Base-by-base conservation (phyloP, 306 rosid genomes). In the Malus sylvestris region DNA sequence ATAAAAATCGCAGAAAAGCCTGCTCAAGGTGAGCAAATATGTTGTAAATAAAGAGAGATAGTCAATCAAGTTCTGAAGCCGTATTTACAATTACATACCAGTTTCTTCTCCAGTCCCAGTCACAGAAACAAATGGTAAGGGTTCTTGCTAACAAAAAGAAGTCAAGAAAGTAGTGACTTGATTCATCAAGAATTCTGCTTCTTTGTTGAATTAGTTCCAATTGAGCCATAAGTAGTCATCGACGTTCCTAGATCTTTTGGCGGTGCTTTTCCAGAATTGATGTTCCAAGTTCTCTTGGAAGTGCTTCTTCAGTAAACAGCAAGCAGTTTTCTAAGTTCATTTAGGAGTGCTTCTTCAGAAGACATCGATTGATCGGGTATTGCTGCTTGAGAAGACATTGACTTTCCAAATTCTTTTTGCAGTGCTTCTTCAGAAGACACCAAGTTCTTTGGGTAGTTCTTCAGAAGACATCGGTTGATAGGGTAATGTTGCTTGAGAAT, bases 401-500 rank as follows among this genome's bases (percentile, higher is more conserved):
- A 55, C 20, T 16, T 55, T 55, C 25, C 60, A 20, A 20, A 10
- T 55, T 55, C 60, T 55, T 20, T 55, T 55, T 1, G 12, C 19
- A 55, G 25, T 19, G 60, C 25, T 20, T 55, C 10, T 19, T 19
- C 11, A 59, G 30, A 22, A 22, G 64, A 5, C 64, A 59, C 23
- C 6, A 10, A 53, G 11, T 59, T 22, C 64, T 23, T 22, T 59
- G 12, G 64, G 64, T 8, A 23, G 14, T 22, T 22, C 30, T 59
- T 10, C 4, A 55, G 25, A 55, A 55, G 60, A 20, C 9, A 55
- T 8, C n/a, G 60, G 51, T 71, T 72, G 67, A 58, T 27, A 73
- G 19, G 10, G 33, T 61, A 49, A 16, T 61, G 72, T 51, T 78
- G 70, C 80, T 70, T 77, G 80, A 23, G 30, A 59, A 49, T 78